phyloP scores from a whole-genome alignment of 1,284 basidiomycete genomes.

The Taiwanofungus camphoratus region DNA sequence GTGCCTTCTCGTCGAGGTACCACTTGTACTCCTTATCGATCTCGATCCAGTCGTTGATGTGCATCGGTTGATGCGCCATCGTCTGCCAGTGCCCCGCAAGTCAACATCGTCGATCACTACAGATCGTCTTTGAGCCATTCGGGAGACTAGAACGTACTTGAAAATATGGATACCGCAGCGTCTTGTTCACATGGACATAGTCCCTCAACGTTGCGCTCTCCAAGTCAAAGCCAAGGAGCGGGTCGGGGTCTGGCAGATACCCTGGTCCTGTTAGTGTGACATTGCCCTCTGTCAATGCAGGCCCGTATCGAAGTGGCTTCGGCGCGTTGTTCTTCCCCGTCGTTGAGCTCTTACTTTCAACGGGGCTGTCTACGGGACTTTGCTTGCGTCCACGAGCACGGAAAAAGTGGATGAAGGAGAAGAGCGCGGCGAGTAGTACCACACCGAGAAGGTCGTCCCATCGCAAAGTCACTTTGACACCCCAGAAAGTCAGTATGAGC shows the following conservation, averaged over 20 bases:
- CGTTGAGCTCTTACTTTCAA: no score
- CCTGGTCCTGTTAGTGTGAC: conserved; percentile 9
- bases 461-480: neutral
- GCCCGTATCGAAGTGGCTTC: conserved; percentile 7
- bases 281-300: conserved; percentile 2
- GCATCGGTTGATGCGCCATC: conserved; percentile 37
- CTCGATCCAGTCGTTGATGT: conserved; percentile 38
- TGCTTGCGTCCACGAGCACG: neutral
- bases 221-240: conserved; percentile 25
- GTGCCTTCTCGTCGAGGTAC: conserved; percentile 34
- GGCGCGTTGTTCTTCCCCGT: conserved; percentile 5
- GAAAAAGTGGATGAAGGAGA: neutral
- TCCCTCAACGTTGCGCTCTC: conserved; percentile 28
- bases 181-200: conserved; percentile 33
- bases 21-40: conserved; percentile 34
- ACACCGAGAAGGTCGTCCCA: neutral
- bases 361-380: neutral
- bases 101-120: neutral
- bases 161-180: conserved; percentile 30
- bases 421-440: neutral
- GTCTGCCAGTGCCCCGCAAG: conserved; percentile 19
- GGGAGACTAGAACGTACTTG: conserved; percentile 19
- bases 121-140: neutral
- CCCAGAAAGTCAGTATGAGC: neutral
- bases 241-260: conserved; percentile 26